A percentile compares a stretch with the other conserved stretches of the same genome.
Evolutionary conservation across 163 green algal species (phyloP).

Genomic region (Scenedesmus sp.): DNA sequence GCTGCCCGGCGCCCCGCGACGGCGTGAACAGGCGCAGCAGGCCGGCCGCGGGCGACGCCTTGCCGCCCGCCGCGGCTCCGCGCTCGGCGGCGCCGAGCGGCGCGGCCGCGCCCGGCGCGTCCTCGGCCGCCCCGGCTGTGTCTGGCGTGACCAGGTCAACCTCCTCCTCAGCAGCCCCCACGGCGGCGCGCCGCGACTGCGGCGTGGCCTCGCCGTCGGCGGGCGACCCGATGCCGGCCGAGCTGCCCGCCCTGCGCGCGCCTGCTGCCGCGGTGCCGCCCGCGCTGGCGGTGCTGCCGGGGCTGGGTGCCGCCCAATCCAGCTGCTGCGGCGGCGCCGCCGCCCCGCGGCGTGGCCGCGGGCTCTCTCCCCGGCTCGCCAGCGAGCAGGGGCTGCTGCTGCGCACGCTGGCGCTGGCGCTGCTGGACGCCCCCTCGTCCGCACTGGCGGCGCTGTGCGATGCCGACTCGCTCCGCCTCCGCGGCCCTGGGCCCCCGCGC

Average conservation of each 20-base stretch:
- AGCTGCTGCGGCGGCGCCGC: neutral
- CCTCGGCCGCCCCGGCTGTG: neutral
- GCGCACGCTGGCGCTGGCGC: slow-evolving; percentile 10
- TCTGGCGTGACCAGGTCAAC: slow-evolving; percentile 8
- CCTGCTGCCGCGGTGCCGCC: too few relatives aligned
- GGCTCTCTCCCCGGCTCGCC: neutral
- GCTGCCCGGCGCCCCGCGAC: too few relatives aligned
- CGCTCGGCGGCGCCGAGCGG: too few relatives aligned
- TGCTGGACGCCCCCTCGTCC: neutral
- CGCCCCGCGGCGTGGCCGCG: neutral
- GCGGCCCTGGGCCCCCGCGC: neutral
- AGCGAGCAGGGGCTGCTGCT: slow-evolving; percentile 21
- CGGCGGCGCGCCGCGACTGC: too few relatives aligned
- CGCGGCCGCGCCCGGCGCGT: too few relatives aligned
- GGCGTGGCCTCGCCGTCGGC: too few relatives aligned
- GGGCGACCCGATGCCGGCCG: too few relatives aligned
- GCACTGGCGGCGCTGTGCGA: neutral
- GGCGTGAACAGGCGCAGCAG: too few relatives aligned
- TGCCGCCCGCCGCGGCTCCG: too few relatives aligned
- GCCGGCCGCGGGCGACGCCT: too few relatives aligned
- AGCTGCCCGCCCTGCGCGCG: neutral
- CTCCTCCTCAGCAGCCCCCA: neutral
- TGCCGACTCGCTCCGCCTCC: too few relatives aligned
- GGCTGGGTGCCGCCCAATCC: neutral
- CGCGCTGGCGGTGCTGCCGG: neutral